Evolutionary conservation across 2,329 filamentous ascomycete species (phyloP).

Genomic region (Trichoderma atroviride): DNA sequence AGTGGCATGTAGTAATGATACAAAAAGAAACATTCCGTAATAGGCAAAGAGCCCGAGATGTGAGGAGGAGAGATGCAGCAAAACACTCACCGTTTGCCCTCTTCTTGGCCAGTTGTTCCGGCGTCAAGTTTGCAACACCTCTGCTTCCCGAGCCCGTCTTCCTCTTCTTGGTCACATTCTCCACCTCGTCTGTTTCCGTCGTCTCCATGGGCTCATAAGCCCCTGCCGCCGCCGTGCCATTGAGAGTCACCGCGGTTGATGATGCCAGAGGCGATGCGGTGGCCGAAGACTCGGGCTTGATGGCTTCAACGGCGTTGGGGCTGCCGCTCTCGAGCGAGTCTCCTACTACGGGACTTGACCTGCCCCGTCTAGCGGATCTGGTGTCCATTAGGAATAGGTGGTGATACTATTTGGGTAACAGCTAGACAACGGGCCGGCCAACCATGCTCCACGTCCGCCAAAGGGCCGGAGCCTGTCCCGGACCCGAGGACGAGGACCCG

Average conservation of each 20-base stretch:
- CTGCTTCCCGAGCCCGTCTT: slow-evolving; percentile 50
- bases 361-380: slow-evolving; percentile 13
- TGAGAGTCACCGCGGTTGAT: not conserved
- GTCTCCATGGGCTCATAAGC: slow-evolving; percentile 14
- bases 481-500: not conserved
- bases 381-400: slow-evolving; percentile 21
- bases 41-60: not conserved
- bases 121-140: slow-evolving; percentile 66
- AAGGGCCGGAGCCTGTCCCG: slow-evolving; percentile 9
- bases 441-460: slow-evolving; percentile 14
- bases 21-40: not conserved
- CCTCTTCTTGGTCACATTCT: slow-evolving; percentile 43
- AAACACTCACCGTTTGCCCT: slow-evolving; percentile 56
- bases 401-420: slow-evolving; percentile 12
- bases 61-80: not conserved
- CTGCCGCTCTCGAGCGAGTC: slow-evolving; percentile 14
- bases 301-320: not conserved
- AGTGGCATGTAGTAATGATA: not conserved
- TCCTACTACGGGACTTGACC: slow-evolving; percentile 22
- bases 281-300: slow-evolving; percentile 13
- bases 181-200: slow-evolving; percentile 14
- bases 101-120: slow-evolving; percentile 73
- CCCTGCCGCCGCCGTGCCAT: slow-evolving; percentile 4
- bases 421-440: slow-evolving; percentile 9
- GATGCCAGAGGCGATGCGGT: not conserved